Evolutionary conservation across 495 filamentous ascomycete species (phyloP).

Genomic region (Extremus antarcticus): DNA sequence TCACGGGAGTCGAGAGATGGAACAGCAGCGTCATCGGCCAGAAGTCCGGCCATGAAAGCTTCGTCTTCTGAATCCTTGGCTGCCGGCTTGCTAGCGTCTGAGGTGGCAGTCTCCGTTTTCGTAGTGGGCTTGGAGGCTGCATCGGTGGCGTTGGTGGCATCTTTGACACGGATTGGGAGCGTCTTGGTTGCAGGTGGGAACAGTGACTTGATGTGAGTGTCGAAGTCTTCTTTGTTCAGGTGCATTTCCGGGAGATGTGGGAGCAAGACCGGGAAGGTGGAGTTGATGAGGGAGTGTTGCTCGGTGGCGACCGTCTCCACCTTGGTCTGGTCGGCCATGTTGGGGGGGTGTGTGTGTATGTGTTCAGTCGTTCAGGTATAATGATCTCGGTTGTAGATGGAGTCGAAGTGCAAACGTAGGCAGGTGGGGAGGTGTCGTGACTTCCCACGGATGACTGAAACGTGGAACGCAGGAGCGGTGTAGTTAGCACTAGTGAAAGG

Average conservation of each 20-base stretch:
- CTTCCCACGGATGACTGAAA: too few relatives aligned
- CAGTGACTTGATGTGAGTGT: conserved; percentile 16
- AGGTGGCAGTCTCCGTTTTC: background rate
- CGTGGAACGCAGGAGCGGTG: too few relatives aligned
- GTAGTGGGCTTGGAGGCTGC: background rate
- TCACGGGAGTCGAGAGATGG: conserved; percentile 19
- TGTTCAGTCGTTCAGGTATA: too few relatives aligned
- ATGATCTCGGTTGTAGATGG: too few relatives aligned
- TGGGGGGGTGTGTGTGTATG: background rate
- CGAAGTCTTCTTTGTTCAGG: conserved; percentile 24
- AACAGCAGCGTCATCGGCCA: conserved; percentile 7
- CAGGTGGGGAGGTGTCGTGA: too few relatives aligned
- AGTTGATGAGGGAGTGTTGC: conserved; percentile 25
- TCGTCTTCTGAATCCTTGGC: too few relatives aligned
- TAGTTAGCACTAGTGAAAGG: too few relatives aligned
- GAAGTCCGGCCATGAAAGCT: conserved; percentile 25
- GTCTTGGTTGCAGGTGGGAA: conserved; percentile 5
- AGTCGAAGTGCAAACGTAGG: too few relatives aligned
- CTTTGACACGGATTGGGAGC: conserved; percentile 4
- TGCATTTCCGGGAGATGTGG: conserved; percentile 28
- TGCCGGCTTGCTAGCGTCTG: background rate
- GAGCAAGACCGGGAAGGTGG: conserved; percentile 32
- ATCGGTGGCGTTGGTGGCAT: background rate
- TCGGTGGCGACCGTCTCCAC: background rate
- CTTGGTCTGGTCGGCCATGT: background rate